Evolutionary conservation across 108 stramenopile genomes (phyloP).

Genomic region (Nitzschia sp.): DNA sequence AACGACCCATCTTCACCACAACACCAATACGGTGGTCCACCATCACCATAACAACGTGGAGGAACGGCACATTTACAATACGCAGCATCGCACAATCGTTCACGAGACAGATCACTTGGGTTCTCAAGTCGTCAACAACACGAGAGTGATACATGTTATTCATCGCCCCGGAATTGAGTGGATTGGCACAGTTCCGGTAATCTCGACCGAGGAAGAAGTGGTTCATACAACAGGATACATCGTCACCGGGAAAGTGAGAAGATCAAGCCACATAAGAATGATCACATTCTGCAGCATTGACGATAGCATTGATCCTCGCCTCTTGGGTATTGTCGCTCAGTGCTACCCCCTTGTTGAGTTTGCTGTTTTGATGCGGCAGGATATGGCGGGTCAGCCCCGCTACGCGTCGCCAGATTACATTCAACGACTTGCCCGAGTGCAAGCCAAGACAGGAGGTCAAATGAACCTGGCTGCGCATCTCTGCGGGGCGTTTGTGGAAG

Average conservation of each 20-base stretch:
- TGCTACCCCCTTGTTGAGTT: slow-evolving; percentile 81
- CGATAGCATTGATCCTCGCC: slow-evolving; percentile 72
- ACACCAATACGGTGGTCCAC: not conserved
- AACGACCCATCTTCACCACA: not conserved
- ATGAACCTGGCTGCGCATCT: slow-evolving; percentile 87
- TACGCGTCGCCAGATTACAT: slow-evolving; percentile 80
- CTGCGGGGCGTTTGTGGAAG: slow-evolving; percentile 77
- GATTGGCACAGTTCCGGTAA: slow-evolving; percentile 6
- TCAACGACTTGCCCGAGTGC: slow-evolving; percentile 37
- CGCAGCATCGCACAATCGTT: slow-evolving; percentile 3
- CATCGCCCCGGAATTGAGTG: not conserved
- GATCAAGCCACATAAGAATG: slow-evolving; percentile 34
- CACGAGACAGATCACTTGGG: slow-evolving; percentile 11
- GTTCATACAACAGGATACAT: not conserved
- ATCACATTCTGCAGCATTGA: slow-evolving; percentile 91
- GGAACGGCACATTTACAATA: not conserved
- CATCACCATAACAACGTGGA: not conserved
- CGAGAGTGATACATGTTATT: not conserved
- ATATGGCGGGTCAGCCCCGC: slow-evolving; percentile 81
- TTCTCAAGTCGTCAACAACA: not conserved
- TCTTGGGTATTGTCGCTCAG: slow-evolving; percentile 53
- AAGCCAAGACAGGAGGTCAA: not conserved
- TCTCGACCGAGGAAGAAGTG: not conserved
- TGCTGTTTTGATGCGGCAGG: slow-evolving; percentile 87
- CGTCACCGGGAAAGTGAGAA: slow-evolving; percentile 11